Evolutionary conservation across 75 land plant species (phyloP).

Genomic region (Cryptomeria japonica): DNA sequence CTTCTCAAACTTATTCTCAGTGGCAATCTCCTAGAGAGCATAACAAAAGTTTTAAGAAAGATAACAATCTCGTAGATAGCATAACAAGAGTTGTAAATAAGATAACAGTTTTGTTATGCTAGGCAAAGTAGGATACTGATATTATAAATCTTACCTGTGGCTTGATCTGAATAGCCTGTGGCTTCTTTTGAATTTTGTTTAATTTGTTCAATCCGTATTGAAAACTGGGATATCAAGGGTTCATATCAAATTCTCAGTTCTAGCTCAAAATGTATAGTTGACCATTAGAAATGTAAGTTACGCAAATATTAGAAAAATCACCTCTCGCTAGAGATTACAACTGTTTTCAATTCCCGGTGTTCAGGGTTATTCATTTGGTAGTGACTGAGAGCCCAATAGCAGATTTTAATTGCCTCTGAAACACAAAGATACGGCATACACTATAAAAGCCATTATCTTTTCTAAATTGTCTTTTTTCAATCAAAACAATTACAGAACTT

Average conservation of each 20-base stretch:
- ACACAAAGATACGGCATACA: background rate
- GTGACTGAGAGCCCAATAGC: conserved; percentile 76
- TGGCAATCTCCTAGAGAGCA: conserved; percentile 62
- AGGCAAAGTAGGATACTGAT: background rate
- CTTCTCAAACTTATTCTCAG: conserved; percentile 89
- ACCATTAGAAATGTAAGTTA: background rate
- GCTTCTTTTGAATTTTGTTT: conserved; percentile 48
- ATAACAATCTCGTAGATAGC: conserved; percentile 54
- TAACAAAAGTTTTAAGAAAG: background rate
- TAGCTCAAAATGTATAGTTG: background rate
- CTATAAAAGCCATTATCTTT: background rate
- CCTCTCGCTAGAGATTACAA: conserved; percentile 61
- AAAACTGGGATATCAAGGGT: conserved; percentile 42
- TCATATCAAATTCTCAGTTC: background rate
- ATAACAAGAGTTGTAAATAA: background rate
- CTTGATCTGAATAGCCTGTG: conserved; percentile 50
- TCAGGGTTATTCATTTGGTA: conserved; percentile 44
- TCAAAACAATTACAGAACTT: background rate
- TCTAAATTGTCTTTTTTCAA: background rate
- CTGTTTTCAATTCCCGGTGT: conserved; percentile 31
- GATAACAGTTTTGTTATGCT: background rate
- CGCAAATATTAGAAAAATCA: conserved; percentile 1
- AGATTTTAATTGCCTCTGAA: conserved; percentile 60
- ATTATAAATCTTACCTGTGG: conserved; percentile 45
- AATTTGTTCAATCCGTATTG: conserved; percentile 50